Base-by-base conservation (phyloP, 139 green algal species). In the Tetradesmus obliquus region DNA sequence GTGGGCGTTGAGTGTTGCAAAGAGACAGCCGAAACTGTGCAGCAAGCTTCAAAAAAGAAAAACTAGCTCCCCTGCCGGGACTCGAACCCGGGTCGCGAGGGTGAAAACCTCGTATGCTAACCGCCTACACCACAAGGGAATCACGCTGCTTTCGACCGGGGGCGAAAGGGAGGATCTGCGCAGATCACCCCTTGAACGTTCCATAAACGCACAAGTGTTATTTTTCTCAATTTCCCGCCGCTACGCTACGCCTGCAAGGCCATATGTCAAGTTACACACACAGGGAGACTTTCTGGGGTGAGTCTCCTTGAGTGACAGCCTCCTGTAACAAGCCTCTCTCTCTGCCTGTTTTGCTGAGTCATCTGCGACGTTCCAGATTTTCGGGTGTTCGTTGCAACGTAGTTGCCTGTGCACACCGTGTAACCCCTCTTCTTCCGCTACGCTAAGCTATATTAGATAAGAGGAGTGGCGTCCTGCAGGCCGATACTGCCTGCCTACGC, bases 71-170 rank as follows among this genome's bases (percentile, higher is more conserved):
- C 66, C 66, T 76, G 66, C 66, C 66, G 66, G 66, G 66, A 76
- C 66, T 76, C 66, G 66, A 76, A 76, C 66, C 66, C 66, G 66
- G 66, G 66, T 76, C 66, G 66, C 66, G 66, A 76, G 66, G 66
- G 66, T 76, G 66, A 76, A 76, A 76, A 76, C 66, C 66, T 76
- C 66, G 66, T 76, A 76, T 76, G 66, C 66, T 76, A 76, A 76
- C 66, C 66, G 66, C 66, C 66, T 76, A 76, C 66, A 76, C 66
- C 66, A 76, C 66, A 76, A 76, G 66, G 66, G 66, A 76, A 76
- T 24, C 13, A 24, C 66, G 15, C 12, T 24, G 66, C 66, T 76
- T 76, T 76, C 66, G 10, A 76, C 66, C 66, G 66, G 66, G 66
- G 66, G 66, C 66, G 66, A 76, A 76, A 76, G 66, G 66, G 66